Percentiles rank a stretch among this genome's conserved stretches.
Conservation (phyloP, 2,329 filamentous ascomycete genomes). For the Stagonosporopsis vannaccii region DNA sequence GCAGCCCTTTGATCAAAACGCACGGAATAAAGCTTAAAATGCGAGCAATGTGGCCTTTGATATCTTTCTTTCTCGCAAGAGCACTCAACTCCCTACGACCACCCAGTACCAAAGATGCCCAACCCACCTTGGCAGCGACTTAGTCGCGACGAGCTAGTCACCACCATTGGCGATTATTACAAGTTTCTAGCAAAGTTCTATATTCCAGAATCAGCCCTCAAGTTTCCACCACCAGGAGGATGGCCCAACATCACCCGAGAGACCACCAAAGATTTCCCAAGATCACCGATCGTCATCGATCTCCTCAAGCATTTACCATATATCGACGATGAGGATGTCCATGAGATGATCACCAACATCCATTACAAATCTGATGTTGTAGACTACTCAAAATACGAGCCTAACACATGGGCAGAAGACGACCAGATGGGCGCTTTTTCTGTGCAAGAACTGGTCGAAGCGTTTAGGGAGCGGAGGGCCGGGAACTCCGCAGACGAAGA, state of each 20-base stretch:
- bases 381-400: slow-evolving; percentile 4
- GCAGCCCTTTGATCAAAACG: neutral
- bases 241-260: slow-evolving; percentile 20
- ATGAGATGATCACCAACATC: slow-evolving; percentile 11
- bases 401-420: neutral
- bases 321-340: slow-evolving; percentile 4
- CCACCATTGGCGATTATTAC: slow-evolving; percentile 20
- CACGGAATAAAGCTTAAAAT: neutral
- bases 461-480: neutral
- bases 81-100: neutral
- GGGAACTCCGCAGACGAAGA: neutral
- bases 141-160: slow-evolving; percentile 7
- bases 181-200: slow-evolving; percentile 18
- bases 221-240: slow-evolving; percentile 12
- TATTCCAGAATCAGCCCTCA: slow-evolving; percentile 11
- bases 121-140: slow-evolving; percentile 1
- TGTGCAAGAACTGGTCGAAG: neutral
- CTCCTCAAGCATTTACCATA: slow-evolving; percentile 20
- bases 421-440: neutral
- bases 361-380: slow-evolving; percentile 16
- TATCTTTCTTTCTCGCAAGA: neutral
- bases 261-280: slow-evolving; percentile 1
- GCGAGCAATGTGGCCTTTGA: neutral
- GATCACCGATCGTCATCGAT: slow-evolving; percentile 13
- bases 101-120: neutral